Conservation (phyloP, 345 rosid species). For the Xanthoceras sorbifolium region DNA sequence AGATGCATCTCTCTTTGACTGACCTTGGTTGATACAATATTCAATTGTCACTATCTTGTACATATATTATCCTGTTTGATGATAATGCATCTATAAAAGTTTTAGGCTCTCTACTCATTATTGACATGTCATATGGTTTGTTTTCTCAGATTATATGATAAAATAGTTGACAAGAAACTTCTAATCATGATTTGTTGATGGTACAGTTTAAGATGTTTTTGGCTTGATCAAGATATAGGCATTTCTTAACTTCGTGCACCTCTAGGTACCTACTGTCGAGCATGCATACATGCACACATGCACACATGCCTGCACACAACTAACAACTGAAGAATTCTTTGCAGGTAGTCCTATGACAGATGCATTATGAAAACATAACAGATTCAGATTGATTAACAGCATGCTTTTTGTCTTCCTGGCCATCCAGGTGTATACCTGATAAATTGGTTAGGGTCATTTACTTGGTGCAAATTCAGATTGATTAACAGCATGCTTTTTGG, state of each 20-base stretch:
- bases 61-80: not conserved
- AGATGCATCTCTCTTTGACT: not conserved
- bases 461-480: not conserved
- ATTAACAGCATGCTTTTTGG: too few species aligned
- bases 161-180: not conserved
- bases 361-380: not conserved
- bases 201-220: not conserved
- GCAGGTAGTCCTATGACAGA: not conserved
- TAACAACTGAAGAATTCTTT: not conserved
- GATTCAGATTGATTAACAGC: not conserved
- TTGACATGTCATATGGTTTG: not conserved
- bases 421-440: not conserved
- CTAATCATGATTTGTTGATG: not conserved
- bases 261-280: not conserved
- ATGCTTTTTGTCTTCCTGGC: not conserved
- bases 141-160: not conserved
- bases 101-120: not conserved
- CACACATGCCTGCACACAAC: not conserved
- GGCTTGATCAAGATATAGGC: not conserved
- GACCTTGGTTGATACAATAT: not conserved
- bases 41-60: not conserved
- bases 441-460: not conserved
- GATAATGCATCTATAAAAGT: not conserved
- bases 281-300: constrained; percentile 2
- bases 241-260: not conserved